phyloP scores from a whole-genome alignment of 352 stramenopile species.

The Globisporangium splendens region DNA sequence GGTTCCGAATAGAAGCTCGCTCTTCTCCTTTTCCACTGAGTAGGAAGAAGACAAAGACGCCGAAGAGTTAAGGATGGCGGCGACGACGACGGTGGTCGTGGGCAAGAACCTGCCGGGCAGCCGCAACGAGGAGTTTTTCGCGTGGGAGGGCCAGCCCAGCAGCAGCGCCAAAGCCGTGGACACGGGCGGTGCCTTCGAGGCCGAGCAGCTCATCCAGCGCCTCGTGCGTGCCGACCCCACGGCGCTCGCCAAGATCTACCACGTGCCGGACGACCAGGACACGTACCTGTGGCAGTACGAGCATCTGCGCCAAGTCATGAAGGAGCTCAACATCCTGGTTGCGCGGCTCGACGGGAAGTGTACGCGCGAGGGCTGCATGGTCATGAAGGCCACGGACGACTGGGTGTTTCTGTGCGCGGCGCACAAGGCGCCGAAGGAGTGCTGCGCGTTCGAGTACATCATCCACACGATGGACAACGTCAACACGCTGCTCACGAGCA shows the following conservation, averaged over 20 bases:
- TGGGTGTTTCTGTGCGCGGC: constrained; percentile 85
- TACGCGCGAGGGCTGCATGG: constrained; percentile 62
- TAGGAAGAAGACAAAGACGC: neutral
- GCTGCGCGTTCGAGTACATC: constrained; percentile 85
- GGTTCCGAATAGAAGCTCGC: too few species aligned
- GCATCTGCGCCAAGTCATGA: constrained; percentile 81
- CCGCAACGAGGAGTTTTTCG: constrained; percentile 79
- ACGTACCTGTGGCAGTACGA: constrained; percentile 86
- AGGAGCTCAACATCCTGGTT: constrained; percentile 79
- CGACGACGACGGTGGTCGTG: constrained; percentile 39
- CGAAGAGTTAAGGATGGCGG: neutral
- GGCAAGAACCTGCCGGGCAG: constrained; percentile 75
- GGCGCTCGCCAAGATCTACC: constrained; percentile 60
- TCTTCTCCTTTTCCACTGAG: too few species aligned
- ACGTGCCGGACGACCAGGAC: constrained; percentile 74
- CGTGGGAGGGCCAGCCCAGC: constrained; percentile 35
- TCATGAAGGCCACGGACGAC: constrained; percentile 86
- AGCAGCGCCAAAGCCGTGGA: constrained; percentile 17
- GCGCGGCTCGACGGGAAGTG: constrained; percentile 58
- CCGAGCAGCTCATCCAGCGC: constrained; percentile 77
- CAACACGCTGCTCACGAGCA: constrained; percentile 80
- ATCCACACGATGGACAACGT: constrained; percentile 86
- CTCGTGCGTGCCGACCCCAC: constrained; percentile 59
- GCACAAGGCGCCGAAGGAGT: constrained; percentile 78
- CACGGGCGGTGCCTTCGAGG: constrained; percentile 55